These are phyloP conservation scores for Boletus edulis DNA, from an alignment of 768 basidiomycete genomes.

Conservation along the genomic window DNA sequence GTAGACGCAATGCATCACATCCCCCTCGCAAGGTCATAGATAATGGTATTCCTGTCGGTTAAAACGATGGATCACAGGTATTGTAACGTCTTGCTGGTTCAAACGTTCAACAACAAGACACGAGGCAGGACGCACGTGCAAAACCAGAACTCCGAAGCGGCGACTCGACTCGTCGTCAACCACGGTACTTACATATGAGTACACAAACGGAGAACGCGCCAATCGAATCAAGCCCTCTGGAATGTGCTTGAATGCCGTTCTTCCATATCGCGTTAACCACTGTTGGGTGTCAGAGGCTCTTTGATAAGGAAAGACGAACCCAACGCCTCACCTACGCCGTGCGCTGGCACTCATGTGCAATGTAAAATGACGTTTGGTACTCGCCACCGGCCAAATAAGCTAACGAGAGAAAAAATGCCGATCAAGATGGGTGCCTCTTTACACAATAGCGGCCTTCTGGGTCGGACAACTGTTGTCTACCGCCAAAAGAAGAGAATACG, in stretches of 20 bases:
- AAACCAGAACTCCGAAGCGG: background rate
- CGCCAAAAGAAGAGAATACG: background rate
- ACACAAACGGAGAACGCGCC: background rate
- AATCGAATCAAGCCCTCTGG: background rate
- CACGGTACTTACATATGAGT: background rate
- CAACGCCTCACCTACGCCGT: background rate
- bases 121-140: background rate
- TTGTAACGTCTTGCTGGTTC: background rate
- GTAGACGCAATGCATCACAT: no score
- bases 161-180: background rate
- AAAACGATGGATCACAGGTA: no score
- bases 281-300: background rate
- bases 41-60: background rate
- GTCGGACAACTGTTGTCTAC: background rate
- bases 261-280: background rate
- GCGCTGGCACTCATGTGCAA: background rate
- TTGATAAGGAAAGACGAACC: background rate
- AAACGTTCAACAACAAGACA: background rate
- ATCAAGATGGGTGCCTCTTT: background rate
- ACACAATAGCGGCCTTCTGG: background rate
- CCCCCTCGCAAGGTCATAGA: background rate
- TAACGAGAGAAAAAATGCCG: background rate
- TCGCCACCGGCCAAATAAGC: background rate
- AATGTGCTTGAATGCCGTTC: background rate
- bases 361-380: background rate